Conservation (phyloP, 1,284 basidiomycete species). For the Moesziomyces globuligerus region DNA sequence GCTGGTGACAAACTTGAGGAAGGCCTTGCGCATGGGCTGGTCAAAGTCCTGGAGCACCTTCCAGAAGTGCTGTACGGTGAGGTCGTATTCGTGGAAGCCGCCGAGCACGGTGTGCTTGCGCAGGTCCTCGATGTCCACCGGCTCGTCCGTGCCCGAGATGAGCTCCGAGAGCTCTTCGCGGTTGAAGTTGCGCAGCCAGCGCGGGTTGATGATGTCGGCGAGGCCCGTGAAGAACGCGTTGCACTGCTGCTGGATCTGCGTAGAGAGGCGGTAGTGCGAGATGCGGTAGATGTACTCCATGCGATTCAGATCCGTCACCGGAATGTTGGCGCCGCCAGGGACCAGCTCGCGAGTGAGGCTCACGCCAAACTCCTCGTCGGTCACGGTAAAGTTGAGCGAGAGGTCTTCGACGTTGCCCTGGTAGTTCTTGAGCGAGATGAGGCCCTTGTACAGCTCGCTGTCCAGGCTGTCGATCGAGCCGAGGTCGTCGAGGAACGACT, state of each 20-base stretch:
- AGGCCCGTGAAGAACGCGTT: conserved; percentile 72
- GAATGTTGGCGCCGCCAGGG: conserved; percentile 81
- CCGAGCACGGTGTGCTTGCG: conserved; percentile 59
- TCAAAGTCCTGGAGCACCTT: conserved; percentile 55
- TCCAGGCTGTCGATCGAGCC: conserved; percentile 59
- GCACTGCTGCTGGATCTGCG: conserved; percentile 83
- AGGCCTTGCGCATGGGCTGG: conserved; percentile 50
- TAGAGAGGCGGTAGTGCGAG: conserved; percentile 86
- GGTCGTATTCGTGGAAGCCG: conserved; percentile 64
- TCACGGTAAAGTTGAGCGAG: conserved; percentile 89
- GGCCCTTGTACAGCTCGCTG: conserved; percentile 88
- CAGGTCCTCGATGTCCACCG: conserved; percentile 62
- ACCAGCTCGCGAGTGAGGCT: conserved; percentile 82
- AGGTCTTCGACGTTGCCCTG: conserved; percentile 87
- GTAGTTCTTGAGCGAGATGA: conserved; percentile 93
- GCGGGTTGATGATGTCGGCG: conserved; percentile 63
- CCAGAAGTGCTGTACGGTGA: conserved; percentile 64
- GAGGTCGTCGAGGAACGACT: conserved; percentile 59
- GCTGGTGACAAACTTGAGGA: conserved; percentile 64
- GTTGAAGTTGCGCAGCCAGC: conserved; percentile 65
- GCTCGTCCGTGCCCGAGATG: conserved; percentile 60
- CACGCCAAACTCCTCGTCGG: conserved; percentile 90
- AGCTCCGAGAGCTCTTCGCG: conserved; percentile 62
- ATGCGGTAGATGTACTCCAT: conserved; percentile 88
- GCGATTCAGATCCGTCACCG: conserved; percentile 89